These are phyloP conservation scores for Aspergillus pseudoglaucus DNA, from an alignment of 2,329 filamentous ascomycete genomes.

Conservation along the genomic window DNA sequence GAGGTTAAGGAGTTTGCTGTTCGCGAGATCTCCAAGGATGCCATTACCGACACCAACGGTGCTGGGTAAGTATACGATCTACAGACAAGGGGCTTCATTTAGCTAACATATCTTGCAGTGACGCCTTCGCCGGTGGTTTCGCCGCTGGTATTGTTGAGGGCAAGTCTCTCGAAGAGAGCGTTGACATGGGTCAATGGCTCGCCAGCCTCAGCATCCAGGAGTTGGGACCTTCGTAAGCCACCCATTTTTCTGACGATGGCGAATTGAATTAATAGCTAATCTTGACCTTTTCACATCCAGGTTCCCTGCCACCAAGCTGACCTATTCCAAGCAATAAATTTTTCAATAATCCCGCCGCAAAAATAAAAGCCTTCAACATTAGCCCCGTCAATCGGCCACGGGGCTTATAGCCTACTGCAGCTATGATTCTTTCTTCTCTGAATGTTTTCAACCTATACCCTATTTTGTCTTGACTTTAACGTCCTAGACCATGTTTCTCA, in stretches of 20 bases:
- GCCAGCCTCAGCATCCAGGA: conserved; percentile 91
- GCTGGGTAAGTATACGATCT: conserved; percentile 53
- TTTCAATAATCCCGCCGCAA: conserved; percentile 17
- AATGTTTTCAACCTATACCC: conserved; percentile 26
- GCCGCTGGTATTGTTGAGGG: conserved; percentile 81
- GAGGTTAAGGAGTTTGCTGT: conserved; percentile 73
- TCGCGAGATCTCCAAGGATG: conserved; percentile 64
- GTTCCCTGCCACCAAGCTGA: conserved; percentile 76
- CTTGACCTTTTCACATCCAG: conserved; percentile 37
- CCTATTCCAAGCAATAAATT: conserved; percentile 50
- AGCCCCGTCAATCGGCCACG: background rate
- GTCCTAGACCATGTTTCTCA: conserved; percentile 17
- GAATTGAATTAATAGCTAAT: conserved; percentile 10
- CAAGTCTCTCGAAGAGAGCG: conserved; percentile 66
- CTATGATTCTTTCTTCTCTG: conserved; percentile 22
- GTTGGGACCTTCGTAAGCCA: conserved; percentile 85
- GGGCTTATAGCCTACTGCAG: conserved; percentile 1
- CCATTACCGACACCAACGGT: conserved; percentile 95
- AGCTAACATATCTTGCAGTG: conserved; percentile 42
- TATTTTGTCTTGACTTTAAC: conserved; percentile 21
- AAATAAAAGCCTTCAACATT: background rate
- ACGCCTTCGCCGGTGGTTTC: conserved; percentile 94
- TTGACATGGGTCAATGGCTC: conserved; percentile 96
- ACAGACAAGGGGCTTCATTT: background rate
- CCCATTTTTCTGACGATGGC: background rate